Conservation (phyloP, 768 basidiomycete species). For the Boletus speciosus region DNA sequence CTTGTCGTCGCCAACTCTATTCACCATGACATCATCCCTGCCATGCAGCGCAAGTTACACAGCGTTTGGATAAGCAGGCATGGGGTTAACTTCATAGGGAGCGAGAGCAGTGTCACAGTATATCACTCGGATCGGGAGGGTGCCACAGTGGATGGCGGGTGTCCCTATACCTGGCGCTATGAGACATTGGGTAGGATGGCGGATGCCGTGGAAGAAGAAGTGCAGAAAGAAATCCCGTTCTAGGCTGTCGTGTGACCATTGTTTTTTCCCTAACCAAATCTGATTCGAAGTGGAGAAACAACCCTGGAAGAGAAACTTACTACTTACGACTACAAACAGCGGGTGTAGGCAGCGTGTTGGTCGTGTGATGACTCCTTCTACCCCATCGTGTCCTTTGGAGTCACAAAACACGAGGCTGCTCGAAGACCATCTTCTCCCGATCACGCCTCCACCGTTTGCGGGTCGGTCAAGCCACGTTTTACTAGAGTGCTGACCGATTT, state of each 20-base stretch:
- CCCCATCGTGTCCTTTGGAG: background rate
- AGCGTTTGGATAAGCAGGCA: conserved; percentile 66
- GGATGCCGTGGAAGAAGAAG: conserved; percentile 49
- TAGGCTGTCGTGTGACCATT: background rate
- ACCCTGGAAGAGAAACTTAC: background rate
- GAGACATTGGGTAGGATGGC: conserved; percentile 60
- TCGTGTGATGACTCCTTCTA: background rate
- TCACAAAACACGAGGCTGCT: background rate
- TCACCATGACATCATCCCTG: conserved; percentile 63
- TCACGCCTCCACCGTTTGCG: background rate
- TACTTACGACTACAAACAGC: background rate
- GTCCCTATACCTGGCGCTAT: conserved; percentile 50
- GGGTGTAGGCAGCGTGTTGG: background rate
- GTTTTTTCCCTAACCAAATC: background rate
- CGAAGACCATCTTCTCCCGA: background rate
- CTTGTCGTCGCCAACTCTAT: conserved; percentile 68
- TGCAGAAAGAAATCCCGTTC: background rate
- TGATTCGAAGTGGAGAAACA: conserved; percentile 1
- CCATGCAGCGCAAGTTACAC: conserved; percentile 49
- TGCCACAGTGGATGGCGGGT: conserved; percentile 17
- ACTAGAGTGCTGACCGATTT: background rate
- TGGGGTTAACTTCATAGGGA: conserved; percentile 22
- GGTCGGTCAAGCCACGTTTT: background rate
- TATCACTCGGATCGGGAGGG: conserved; percentile 24
- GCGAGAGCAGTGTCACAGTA: conserved; percentile 36